These are phyloP conservation scores for Cubamyces sp. DNA, from an alignment of 768 basidiomycete species.

Conservation along the genomic window DNA sequence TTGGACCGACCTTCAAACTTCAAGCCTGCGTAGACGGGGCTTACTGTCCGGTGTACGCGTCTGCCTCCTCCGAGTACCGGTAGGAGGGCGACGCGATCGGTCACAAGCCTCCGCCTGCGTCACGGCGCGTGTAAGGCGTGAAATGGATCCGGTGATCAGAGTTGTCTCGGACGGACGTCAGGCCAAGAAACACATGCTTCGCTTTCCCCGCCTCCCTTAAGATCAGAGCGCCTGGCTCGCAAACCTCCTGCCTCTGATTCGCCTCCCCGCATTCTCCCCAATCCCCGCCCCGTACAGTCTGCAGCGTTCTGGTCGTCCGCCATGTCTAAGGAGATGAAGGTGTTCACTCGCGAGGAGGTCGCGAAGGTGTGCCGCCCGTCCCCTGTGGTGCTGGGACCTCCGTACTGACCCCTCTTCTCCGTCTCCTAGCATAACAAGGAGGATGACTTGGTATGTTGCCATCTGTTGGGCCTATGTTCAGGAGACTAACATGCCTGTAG, in stretches of 20 bases:
- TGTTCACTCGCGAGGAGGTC: slow-evolving; percentile 71
- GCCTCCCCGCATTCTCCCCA: slow-evolving; percentile 10
- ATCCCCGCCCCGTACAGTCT: neutral
- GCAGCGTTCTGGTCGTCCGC: slow-evolving; percentile 1
- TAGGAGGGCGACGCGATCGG: slow-evolving; percentile 11
- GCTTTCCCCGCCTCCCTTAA: slow-evolving; percentile 10
- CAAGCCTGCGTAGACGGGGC: too few relatives aligned
- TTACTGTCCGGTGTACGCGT: too few relatives aligned
- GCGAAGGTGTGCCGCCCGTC: slow-evolving; percentile 54
- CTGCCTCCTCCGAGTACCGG: neutral
- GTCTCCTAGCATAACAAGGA: slow-evolving; percentile 68
- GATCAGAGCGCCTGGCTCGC: slow-evolving; percentile 4
- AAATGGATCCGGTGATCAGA: slow-evolving; percentile 21
- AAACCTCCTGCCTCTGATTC: slow-evolving; percentile 19
- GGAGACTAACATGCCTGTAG: slow-evolving; percentile 37
- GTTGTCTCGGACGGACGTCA: neutral
- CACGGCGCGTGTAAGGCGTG: slow-evolving; percentile 4
- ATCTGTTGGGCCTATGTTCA: neutral
- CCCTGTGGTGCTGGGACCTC: neutral
- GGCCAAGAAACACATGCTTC: slow-evolving; percentile 22
- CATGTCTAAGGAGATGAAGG: slow-evolving; percentile 43
- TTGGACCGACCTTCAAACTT: too few relatives aligned
- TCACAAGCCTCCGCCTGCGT: slow-evolving; percentile 13
- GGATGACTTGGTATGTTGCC: slow-evolving; percentile 66
- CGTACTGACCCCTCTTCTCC: slow-evolving; percentile 1